These are phyloP conservation scores for Triticum dicoccoides DNA, from an alignment of 176 grass and related monocot species.

Conservation along the genomic window DNA sequence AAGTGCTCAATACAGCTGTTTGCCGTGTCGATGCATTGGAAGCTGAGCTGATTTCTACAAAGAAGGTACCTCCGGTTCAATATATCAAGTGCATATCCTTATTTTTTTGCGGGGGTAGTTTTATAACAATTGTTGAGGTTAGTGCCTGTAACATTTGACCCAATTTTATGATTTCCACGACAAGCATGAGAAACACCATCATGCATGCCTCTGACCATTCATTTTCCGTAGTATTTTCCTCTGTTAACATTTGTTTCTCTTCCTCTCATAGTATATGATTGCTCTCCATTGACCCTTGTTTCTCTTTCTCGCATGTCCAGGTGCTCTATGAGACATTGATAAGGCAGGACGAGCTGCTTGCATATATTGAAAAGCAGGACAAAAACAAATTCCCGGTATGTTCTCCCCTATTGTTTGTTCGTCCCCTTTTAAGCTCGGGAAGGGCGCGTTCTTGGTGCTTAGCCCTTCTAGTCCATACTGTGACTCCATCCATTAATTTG, in stretches of 20 bases:
- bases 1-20: slow-evolving; percentile 59
- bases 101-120: too few species aligned
- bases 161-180: neutral
- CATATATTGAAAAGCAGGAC: slow-evolving; percentile 66
- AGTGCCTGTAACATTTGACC: neutral
- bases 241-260: neutral
- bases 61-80: slow-evolving; percentile 61
- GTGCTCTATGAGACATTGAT: slow-evolving; percentile 67
- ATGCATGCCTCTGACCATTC: neutral
- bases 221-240: neutral
- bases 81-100: neutral
- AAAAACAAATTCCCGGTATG: slow-evolving; percentile 56
- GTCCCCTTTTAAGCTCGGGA: slow-evolving; percentile 2
- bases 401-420: neutral
- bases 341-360: slow-evolving; percentile 83
- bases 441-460: neutral
- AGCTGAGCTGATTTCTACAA: slow-evolving; percentile 88
- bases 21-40: slow-evolving; percentile 79
- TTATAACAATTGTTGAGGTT: neutral
- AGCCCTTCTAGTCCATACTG: neutral
- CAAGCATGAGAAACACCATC: neutral
- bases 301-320: slow-evolving; percentile 28
- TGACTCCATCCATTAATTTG: slow-evolving; percentile 8
- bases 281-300: slow-evolving; percentile 7
- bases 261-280: too few species aligned